Conservation (phyloP, 2,329 filamentous ascomycete genomes). For the Talaromyces sp. region DNA sequence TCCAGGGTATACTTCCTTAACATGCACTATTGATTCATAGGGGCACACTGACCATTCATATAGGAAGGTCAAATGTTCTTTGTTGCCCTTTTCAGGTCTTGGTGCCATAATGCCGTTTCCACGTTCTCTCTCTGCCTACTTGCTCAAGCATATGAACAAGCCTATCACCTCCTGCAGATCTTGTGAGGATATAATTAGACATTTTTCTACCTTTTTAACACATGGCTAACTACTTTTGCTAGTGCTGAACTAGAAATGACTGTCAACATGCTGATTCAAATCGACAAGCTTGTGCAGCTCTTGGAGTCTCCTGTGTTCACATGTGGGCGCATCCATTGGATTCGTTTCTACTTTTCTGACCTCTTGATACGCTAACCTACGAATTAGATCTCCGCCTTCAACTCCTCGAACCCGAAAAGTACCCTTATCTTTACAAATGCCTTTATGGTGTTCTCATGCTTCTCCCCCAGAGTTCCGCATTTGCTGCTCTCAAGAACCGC, state of each 20-base stretch:
- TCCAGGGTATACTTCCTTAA: conserved; percentile 63
- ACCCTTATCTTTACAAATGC: conserved; percentile 95
- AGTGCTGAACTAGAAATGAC: conserved; percentile 98
- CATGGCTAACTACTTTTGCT: conserved; percentile 28
- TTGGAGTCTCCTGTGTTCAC: conserved; percentile 98
- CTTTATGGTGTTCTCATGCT: conserved; percentile 97
- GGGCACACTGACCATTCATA: conserved; percentile 19
- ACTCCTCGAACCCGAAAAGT: conserved; percentile 90
- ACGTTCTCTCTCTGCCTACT: conserved; percentile 95
- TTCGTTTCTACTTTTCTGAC: too few relatives aligned
- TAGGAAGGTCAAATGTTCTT: conserved; percentile 95
- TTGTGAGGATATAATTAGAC: conserved; percentile 64
- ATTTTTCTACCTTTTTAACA: background rate
- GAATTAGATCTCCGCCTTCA: conserved; percentile 85
- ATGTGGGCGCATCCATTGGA: conserved; percentile 59
- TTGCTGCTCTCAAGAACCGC: conserved; percentile 93
- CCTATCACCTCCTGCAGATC: conserved; percentile 92
- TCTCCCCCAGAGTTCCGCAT: conserved; percentile 95
- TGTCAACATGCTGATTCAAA: conserved; percentile 97
- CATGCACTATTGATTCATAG: background rate
- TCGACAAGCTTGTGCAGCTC: conserved; percentile 95
- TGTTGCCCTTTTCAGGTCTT: conserved; percentile 89
- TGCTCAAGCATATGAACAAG: conserved; percentile 96
- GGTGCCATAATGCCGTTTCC: conserved; percentile 98
- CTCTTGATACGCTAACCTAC: conserved; percentile 12